These are phyloP conservation scores for Quercus alba DNA, from an alignment of 306 rosid genomes.

Conservation along the genomic window DNA sequence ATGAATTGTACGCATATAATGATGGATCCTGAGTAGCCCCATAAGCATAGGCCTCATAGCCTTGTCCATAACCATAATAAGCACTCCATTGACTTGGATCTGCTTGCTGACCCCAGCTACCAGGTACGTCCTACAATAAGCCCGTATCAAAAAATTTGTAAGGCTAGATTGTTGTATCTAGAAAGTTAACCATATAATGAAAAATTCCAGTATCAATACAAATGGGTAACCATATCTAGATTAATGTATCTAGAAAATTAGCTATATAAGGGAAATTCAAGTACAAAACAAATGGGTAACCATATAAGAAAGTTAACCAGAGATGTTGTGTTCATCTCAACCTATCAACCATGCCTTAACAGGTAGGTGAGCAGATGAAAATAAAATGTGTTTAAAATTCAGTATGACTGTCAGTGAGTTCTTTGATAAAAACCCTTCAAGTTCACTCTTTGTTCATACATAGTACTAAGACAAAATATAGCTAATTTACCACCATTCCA, in stretches of 20 bases:
- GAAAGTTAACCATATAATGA: not conserved
- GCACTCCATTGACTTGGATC: slow-evolving; percentile 79
- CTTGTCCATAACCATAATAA: slow-evolving; percentile 87
- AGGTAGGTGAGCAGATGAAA: not conserved
- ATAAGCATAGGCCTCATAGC: slow-evolving; percentile 78
- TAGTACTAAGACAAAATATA: not conserved
- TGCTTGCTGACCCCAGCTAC: slow-evolving; percentile 72
- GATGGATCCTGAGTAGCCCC: slow-evolving; percentile 81
- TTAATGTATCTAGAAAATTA: not conserved
- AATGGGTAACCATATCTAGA: not conserved
- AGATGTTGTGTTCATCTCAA: not conserved
- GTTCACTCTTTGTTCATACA: not conserved
- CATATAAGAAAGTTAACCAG: not conserved
- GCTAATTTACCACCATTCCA: not conserved
- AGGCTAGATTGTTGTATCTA: not conserved
- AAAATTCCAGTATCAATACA: not conserved
- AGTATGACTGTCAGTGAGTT: not conserved
- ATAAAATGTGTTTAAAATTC: not conserved
- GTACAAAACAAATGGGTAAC: not conserved
- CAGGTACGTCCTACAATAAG: slow-evolving; percentile 53
- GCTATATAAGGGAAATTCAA: not conserved
- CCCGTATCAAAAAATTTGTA: slow-evolving; percentile 10
- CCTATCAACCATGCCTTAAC: not conserved
- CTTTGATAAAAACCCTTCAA: not conserved
- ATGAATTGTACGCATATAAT: slow-evolving; percentile 67